These are phyloP conservation scores for Fermentozyma sake DNA, from an alignment of 1,139 yeast species.

Conservation along the genomic window DNA sequence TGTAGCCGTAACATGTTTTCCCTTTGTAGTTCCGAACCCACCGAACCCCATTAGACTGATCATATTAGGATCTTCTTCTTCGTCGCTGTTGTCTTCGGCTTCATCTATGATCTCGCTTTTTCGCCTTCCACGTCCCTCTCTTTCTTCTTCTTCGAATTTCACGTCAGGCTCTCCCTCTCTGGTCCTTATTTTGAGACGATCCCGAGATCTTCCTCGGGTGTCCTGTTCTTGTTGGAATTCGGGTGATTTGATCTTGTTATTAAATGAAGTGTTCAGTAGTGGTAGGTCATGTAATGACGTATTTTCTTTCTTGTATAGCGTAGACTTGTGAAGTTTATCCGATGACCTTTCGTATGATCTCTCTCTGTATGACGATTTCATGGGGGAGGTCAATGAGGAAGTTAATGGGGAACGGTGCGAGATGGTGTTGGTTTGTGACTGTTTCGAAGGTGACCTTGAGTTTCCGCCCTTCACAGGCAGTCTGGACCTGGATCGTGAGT, in stretches of 20 bases:
- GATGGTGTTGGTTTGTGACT: too few species aligned
- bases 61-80: constrained; percentile 15
- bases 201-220: constrained; percentile 23
- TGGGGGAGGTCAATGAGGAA: constrained; percentile 5
- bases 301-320: constrained; percentile 13
- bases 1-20: constrained; percentile 51
- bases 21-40: constrained; percentile 57
- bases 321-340: constrained; percentile 14
- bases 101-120: constrained; percentile 7
- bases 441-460: too few species aligned
- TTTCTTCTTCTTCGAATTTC: constrained; percentile 6
- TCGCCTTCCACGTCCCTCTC: too few species aligned
- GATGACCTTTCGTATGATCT: constrained; percentile 12
- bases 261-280: constrained; percentile 14
- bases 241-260: constrained; percentile 9
- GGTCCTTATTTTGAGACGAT: constrained; percentile 11
- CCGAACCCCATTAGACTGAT: constrained; percentile 61
- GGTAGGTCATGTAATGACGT: constrained; percentile 14
- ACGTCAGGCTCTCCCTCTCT: constrained; percentile 3
- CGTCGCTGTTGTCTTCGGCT: constrained; percentile 10
- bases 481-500: constrained; percentile 18
- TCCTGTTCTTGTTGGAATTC: constrained; percentile 14
- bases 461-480: constrained; percentile 14
- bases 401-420: too few species aligned
- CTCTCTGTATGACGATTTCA: constrained; percentile 10